Conservation (phyloP, 2,329 filamentous ascomycete species). For the Anisogramma anomala region DNA sequence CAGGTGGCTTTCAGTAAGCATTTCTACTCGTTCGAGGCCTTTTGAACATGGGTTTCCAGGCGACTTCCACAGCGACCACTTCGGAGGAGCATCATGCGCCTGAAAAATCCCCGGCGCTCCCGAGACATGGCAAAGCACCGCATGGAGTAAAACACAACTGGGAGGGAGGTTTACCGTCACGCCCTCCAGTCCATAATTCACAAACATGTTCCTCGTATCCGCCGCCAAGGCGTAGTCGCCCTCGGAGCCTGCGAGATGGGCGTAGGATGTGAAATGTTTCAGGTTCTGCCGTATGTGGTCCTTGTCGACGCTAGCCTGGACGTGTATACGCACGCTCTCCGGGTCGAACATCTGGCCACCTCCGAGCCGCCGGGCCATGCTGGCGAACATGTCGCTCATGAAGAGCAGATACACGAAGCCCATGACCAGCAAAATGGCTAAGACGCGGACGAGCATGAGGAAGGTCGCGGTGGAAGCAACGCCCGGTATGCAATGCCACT, state of each 20-base stretch:
- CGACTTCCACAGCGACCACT: no score
- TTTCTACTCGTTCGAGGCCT: no score
- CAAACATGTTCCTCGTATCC: constrained; percentile 72
- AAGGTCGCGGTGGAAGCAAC: constrained; percentile 34
- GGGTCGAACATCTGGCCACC: constrained; percentile 68
- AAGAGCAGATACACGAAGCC: constrained; percentile 76
- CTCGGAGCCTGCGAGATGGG: constrained; percentile 88
- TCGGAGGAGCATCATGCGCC: no score
- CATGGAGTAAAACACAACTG: no score
- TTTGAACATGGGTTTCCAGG: no score
- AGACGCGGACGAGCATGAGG: constrained; percentile 59
- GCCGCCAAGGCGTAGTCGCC: constrained; percentile 78
- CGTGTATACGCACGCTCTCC: constrained; percentile 64
- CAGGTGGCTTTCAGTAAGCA: no score
- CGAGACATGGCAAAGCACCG: no score
- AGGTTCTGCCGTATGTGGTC: constrained; percentile 61
- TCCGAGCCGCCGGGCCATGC: constrained; percentile 49
- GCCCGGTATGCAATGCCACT: constrained; percentile 23
- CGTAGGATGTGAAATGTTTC: constrained; percentile 66
- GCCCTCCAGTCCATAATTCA: constrained; percentile 59
- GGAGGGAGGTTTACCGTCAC: constrained; percentile 33
- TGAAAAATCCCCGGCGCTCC: no score
- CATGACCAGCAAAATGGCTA: constrained; percentile 65
- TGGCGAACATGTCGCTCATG: constrained; percentile 69
- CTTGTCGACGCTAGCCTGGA: constrained; percentile 62